Evolutionary conservation across 768 basidiomycete genomes (phyloP).

Genomic region (Kwoniella botswanensis): DNA sequence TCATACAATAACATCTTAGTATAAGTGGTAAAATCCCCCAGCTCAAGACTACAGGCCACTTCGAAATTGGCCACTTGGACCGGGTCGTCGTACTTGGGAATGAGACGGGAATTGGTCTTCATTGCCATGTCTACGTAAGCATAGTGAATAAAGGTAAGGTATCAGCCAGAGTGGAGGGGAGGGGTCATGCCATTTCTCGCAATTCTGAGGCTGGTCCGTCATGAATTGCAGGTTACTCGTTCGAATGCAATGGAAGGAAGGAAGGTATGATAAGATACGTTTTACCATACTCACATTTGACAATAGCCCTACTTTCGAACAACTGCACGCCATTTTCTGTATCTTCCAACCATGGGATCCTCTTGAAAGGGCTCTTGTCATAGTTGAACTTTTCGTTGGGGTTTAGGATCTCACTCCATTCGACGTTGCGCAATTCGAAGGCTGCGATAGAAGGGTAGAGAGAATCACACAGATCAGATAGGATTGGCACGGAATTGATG

Average conservation of each 20-base stretch:
- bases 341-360: slow-evolving; percentile 65
- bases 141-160: background rate
- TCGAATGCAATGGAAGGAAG: no score
- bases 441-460: no score
- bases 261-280: no score
- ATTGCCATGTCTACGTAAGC: slow-evolving; percentile 63
- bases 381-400: slow-evolving; percentile 8
- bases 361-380: slow-evolving; percentile 64
- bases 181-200: no score
- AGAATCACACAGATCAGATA: no score
- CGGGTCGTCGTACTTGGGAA: slow-evolving; percentile 60
- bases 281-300: slow-evolving; percentile 21
- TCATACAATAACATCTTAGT: slow-evolving; percentile 62
- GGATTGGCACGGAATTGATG: background rate
- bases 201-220: no score
- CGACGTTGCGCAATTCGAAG: slow-evolving; percentile 10
- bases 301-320: slow-evolving; percentile 57
- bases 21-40: slow-evolving; percentile 64
- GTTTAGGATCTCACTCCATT: background rate
- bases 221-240: no score
- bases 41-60: slow-evolving; percentile 62
- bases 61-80: slow-evolving; percentile 59
- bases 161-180: background rate
- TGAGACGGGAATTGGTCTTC: slow-evolving; percentile 63
- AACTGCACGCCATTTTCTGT: slow-evolving; percentile 68